A percentile compares a stretch with the other conserved stretches of the same genome.
Conservation (phyloP, 1,284 basidiomycete species). For the Leccinum subrobustum region DNA sequence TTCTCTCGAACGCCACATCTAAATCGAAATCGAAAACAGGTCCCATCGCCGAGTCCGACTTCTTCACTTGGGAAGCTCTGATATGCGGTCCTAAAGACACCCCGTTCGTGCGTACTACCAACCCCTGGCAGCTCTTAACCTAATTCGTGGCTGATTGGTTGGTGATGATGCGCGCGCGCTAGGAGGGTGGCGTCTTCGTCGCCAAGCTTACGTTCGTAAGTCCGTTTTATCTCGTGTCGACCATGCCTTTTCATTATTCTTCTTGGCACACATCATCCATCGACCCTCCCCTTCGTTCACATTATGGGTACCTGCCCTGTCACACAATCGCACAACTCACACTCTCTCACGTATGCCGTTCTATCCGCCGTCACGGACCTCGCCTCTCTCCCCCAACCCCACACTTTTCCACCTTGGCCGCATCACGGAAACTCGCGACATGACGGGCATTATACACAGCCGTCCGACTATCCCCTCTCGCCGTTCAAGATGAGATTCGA, state of each 20-base stretch:
- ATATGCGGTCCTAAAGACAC: slow-evolving; percentile 97
- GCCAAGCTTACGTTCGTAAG: slow-evolving; percentile 91
- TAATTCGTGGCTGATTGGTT: background rate
- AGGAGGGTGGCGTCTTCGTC: slow-evolving; percentile 94
- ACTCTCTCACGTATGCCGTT: background rate
- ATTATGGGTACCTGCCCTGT: background rate
- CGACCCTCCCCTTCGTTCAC: background rate
- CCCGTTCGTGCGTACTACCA: slow-evolving; percentile 68
- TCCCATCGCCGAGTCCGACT: slow-evolving; percentile 91
- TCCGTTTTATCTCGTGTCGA: slow-evolving; percentile 17
- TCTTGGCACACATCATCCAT: background rate
- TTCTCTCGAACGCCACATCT: background rate
- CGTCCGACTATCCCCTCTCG: slow-evolving; percentile 89
- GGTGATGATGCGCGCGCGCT: background rate
- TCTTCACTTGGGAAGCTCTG: slow-evolving; percentile 98
- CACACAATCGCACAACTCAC: background rate
- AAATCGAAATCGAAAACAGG: slow-evolving; percentile 42
- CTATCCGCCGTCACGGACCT: background rate
- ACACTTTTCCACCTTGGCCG: background rate
- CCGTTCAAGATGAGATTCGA: slow-evolving; percentile 52
- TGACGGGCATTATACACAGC: slow-evolving; percentile 45
- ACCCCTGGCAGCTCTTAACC: background rate
- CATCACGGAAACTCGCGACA: background rate
- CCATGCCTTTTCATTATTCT: background rate
- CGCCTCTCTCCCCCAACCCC: background rate